Evolutionary conservation across 2,329 filamentous ascomycete species (phyloP).

Genomic region (Phaeophleospora eucalypticola): DNA sequence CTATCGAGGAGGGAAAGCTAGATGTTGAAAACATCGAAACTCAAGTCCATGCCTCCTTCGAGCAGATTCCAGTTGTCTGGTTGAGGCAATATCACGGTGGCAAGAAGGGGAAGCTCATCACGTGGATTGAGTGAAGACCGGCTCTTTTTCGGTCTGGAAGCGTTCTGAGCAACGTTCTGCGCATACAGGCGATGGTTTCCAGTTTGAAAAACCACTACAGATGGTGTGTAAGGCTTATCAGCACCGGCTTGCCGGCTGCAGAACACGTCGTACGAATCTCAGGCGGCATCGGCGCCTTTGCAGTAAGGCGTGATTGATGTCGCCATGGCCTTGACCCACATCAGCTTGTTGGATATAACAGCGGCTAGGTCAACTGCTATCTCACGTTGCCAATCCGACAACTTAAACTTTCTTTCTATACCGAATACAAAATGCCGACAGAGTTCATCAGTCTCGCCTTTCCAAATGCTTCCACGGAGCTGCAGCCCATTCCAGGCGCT

Average conservation of each 20-base stretch:
- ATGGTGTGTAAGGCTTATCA: too few species aligned
- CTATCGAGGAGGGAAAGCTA: not conserved
- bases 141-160: too few species aligned
- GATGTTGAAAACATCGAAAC: not conserved
- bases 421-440: conserved; percentile 19
- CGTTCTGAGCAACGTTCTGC: too few species aligned
- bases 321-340: conserved; percentile 10
- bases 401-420: not conserved
- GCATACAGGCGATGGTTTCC: too few species aligned
- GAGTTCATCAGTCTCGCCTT: conserved; percentile 60
- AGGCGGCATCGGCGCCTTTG: not conserved
- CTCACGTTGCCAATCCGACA: not conserved
- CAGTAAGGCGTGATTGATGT: conserved; percentile 18
- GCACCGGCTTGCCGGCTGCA: too few species aligned
- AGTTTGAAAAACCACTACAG: too few species aligned
- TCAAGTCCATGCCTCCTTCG: not conserved
- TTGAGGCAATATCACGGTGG: not conserved
- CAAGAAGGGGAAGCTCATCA: not conserved
- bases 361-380: not conserved
- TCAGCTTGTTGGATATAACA: conserved; percentile 4
- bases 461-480: conserved; percentile 55
- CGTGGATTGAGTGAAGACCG: not conserved
- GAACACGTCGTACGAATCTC: not conserved
- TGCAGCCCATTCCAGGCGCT: conserved; percentile 51
- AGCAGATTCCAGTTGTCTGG: not conserved